Evolutionary conservation across 129 eudicot species (phyloP), one percentile per base, ranked within the genome.

Genomic region (Tanacetum coccineum): DNA sequence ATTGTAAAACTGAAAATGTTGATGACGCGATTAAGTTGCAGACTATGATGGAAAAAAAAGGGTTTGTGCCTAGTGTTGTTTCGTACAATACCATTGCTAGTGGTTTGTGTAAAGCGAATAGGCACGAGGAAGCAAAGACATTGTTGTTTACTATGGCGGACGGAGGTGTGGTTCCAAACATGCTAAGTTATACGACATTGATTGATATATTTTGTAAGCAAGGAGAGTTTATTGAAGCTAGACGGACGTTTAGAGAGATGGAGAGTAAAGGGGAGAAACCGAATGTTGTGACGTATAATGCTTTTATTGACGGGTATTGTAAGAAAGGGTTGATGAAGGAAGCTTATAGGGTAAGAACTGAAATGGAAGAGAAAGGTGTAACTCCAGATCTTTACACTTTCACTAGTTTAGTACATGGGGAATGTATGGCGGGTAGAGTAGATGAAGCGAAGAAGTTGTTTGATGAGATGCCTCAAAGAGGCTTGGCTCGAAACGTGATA

Each of bases 381-480:
- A 36, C 72, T 74, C 83, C 95, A 8, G 95, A 86, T 82, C 82
- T 82, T 9, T 88, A 78, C 60, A 88, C 98, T 0, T 84, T 70
- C 69, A 86, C 96, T 22, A 74, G 96, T 57, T 75, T 88, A 46
- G 79, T 88, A 18, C 98, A 84, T 45, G 98, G 98, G 26, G 89
- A 86, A 59, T 86, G 95, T 68, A 82, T 82, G 72, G 67, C 65
- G 51, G 98, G 95, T 58, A 80, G 84, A 46, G 74, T 88, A 55
- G 95, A 88, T 67, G 70, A 79, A n/a, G 98, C 86, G 2, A 10
- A 65, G 68, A 79, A 74, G 64, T 42, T 93, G 74, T 93, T 93
- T 13, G 61, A 68, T 30, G 89, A 86, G 61, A 93, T 93, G 87
- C 79, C 81, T 18, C 18, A 26, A 2, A 86, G 70, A 83, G 79